Evolutionary conservation across 768 basidiomycete genomes (phyloP).

Genomic region (Rhodotorula babjevae): DNA sequence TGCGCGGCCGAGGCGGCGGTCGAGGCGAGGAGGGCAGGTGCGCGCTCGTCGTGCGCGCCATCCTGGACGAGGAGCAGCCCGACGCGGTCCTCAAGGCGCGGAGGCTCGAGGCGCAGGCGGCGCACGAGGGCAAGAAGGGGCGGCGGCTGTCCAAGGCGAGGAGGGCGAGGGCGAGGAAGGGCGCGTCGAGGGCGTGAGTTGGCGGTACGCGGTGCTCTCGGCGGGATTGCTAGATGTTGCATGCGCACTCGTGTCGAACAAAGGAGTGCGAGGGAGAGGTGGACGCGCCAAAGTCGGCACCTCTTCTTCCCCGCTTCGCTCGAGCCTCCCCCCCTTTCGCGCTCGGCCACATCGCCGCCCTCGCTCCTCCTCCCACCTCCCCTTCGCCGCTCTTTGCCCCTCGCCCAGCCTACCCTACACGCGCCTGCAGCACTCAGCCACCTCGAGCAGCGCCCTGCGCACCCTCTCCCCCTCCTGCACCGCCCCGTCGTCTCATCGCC

Average conservation of each 20-base stretch:
- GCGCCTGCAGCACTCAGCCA: no score
- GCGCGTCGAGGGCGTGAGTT: not conserved
- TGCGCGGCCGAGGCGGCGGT: no score
- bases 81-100: not conserved
- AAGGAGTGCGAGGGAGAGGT: not conserved
- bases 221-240: no score
- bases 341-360: no score
- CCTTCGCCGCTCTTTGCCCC: no score
- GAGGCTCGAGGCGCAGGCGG: not conserved
- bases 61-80: not conserved
- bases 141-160: slow-evolving; percentile 9
- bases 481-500: no score
- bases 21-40: not conserved
- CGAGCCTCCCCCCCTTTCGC: no score
- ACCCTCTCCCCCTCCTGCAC: no score
- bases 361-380: not conserved
- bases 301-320: not conserved
- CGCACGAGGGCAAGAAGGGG: not conserved
- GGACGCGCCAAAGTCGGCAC: no score
- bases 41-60: not conserved
- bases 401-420: no score
- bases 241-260: not conserved
- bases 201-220: no score
- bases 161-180: slow-evolving; percentile 7
- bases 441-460: no score